Conservation (phyloP, 495 filamentous ascomycete species). For the Cenococcum geophilum region DNA sequence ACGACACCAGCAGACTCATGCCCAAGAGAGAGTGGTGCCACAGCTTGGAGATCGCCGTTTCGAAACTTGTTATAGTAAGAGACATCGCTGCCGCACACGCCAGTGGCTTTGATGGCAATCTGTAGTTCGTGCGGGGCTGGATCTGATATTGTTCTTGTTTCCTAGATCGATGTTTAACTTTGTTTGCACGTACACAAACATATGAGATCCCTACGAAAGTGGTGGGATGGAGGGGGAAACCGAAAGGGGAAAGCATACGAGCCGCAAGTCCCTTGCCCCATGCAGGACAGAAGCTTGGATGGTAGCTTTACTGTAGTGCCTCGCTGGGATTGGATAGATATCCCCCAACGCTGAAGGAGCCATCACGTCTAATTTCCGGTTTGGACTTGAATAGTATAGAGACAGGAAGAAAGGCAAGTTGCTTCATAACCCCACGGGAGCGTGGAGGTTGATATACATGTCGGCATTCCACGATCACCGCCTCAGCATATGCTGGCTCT, state of each 20-base stretch:
- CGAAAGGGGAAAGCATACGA: constrained; percentile 30
- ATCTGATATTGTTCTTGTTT: constrained; percentile 32
- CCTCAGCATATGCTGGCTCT: constrained; percentile 17
- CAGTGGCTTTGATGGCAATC: constrained; percentile 34
- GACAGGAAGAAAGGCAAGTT: constrained; percentile 21
- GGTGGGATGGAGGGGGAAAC: constrained; percentile 18
- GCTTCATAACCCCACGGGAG: constrained; percentile 28
- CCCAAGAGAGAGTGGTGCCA: constrained; percentile 30
- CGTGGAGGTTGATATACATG: constrained; percentile 32
- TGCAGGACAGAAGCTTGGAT: constrained; percentile 34
- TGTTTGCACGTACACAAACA: constrained; percentile 15
- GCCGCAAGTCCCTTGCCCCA: constrained; percentile 35
- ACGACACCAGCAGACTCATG: constrained; percentile 25
- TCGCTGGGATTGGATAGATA: constrained; percentile 32
- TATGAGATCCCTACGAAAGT: constrained; percentile 22
- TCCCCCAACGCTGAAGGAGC: constrained; percentile 34
- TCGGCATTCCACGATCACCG: constrained; percentile 19
- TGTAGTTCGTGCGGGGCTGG: constrained; percentile 34
- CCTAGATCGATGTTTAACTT: constrained; percentile 29
- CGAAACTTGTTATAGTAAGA: constrained; percentile 36
- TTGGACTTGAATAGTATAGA: background rate
- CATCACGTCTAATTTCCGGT: constrained; percentile 24
- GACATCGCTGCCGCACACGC: constrained; percentile 34
- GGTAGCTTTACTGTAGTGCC: constrained; percentile 29
- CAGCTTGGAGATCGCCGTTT: constrained; percentile 33